phyloP scores from a whole-genome alignment of 768 basidiomycete species.

The Rhizopogon rudus region DNA sequence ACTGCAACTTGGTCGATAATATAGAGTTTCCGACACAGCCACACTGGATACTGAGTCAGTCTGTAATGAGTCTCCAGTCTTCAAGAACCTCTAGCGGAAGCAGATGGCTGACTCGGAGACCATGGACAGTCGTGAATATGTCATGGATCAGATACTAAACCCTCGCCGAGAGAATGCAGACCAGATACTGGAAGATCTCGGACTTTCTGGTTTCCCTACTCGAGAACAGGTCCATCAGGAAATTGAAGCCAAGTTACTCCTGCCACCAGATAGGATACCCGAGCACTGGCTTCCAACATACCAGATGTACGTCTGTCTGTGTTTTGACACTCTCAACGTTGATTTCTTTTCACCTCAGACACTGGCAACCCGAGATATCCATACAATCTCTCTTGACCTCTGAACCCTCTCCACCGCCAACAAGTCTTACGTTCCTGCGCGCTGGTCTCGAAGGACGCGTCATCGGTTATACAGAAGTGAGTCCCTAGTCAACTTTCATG shows the following conservation, averaged over 20 bases:
- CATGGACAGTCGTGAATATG: slow-evolving; percentile 10
- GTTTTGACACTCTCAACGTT: slow-evolving; percentile 8
- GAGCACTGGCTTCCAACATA: slow-evolving; percentile 73
- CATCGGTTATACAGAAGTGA: slow-evolving; percentile 77
- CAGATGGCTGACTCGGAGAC: neutral
- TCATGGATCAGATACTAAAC: slow-evolving; percentile 45
- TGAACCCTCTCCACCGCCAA: slow-evolving; percentile 71
- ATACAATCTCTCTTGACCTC: slow-evolving; percentile 60
- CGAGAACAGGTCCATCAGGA: slow-evolving; percentile 55
- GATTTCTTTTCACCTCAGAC: slow-evolving; percentile 35
- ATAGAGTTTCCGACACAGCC: neutral
- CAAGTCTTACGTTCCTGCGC: slow-evolving; percentile 66
- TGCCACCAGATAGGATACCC: slow-evolving; percentile 63
- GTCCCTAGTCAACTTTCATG: slow-evolving; percentile 10
- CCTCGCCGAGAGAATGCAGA: slow-evolving; percentile 37
- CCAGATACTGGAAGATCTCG: slow-evolving; percentile 48
- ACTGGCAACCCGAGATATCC: slow-evolving; percentile 63
- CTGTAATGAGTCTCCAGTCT: neutral
- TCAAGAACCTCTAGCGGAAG: too few species aligned
- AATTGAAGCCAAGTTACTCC: slow-evolving; percentile 71
- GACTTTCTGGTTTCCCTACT: slow-evolving; percentile 53
- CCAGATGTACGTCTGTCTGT: slow-evolving; percentile 63
- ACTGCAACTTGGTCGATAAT: neutral
- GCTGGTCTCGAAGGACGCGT: slow-evolving; percentile 77
- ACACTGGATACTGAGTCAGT: neutral